Percentiles rank a stretch among this genome's conserved stretches.
Evolutionary conservation across 225 moss, liverwort and hornwort genomes (phyloP).

Genomic region (Bryoerythrophyllum caledonicum): DNA sequence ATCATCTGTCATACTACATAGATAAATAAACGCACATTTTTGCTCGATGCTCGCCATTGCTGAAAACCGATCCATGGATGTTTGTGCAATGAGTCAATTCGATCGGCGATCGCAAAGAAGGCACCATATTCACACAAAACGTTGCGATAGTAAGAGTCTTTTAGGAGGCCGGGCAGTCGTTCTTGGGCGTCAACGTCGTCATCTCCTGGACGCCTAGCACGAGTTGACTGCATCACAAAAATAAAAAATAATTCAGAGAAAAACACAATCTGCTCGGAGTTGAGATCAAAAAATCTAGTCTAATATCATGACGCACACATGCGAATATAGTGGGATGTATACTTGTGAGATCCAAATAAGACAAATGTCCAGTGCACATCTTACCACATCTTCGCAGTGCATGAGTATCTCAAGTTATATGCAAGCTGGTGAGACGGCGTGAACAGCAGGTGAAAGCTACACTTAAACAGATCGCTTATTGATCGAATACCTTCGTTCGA

Average conservation of each 20-base stretch:
- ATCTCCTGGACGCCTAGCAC: conserved; percentile 59
- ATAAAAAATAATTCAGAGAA: background rate
- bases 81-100: conserved; percentile 76
- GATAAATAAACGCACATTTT: conserved; percentile 45
- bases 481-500: background rate
- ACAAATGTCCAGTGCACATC: no score
- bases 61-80: conserved; percentile 95
- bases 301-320: no score
- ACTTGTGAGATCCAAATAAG: no score
- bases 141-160: conserved; percentile 78
- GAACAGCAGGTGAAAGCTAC: conserved; percentile 15
- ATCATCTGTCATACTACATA: background rate
- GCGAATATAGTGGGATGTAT: no score
- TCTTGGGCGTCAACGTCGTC: conserved; percentile 86
- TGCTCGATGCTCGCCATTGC: conserved; percentile 82
- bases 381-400: no score
- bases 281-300: no score
- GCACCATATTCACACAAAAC: conserved; percentile 77
- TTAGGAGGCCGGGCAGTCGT: conserved; percentile 67
- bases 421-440: no score
- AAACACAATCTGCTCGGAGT: no score
- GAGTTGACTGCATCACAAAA: conserved; percentile 70
- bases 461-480: background rate
- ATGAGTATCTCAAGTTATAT: no score
- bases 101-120: conserved; percentile 73